Evolutionary conservation across 1,284 basidiomycete species (phyloP).

Genomic region (Ceratobasidium sp.): DNA sequence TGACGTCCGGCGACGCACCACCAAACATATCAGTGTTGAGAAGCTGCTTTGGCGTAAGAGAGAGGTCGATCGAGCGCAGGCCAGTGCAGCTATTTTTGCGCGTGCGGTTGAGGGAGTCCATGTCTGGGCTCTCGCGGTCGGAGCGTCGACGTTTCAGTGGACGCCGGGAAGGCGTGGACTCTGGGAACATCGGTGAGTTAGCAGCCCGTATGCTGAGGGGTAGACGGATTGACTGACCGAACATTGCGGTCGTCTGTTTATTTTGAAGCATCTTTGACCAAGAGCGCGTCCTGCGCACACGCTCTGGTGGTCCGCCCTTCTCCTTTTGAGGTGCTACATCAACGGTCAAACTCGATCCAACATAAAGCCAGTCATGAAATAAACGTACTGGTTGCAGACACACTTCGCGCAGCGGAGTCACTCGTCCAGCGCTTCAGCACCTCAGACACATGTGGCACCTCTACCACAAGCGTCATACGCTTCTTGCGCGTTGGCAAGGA

Average conservation of each 20-base stretch:
- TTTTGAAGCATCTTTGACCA: constrained; percentile 20
- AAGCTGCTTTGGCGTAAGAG: constrained; percentile 22
- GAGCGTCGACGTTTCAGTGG: constrained; percentile 36
- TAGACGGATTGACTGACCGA: not conserved
- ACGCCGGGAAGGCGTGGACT: constrained; percentile 19
- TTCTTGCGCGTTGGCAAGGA: constrained; percentile 34
- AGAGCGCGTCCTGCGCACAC: constrained; percentile 32
- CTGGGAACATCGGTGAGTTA: not conserved
- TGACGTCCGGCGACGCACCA: not conserved
- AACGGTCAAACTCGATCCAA: not conserved
- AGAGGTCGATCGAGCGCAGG: not conserved
- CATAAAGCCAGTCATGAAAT: not conserved
- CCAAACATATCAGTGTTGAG: constrained; percentile 18
- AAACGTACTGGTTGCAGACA: constrained; percentile 9
- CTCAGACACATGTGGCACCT: constrained; percentile 21
- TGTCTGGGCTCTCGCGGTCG: constrained; percentile 11
- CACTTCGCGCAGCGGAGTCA: not conserved
- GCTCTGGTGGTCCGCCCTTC: constrained; percentile 21
- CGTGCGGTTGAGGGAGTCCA: not conserved
- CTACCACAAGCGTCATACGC: constrained; percentile 36
- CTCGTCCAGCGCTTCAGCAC: constrained; percentile 35
- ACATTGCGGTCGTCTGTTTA: not conserved
- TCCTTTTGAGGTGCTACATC: constrained; percentile 19
- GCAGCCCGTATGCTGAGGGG: not conserved
- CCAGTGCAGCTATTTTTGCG: constrained; percentile 14